Percentiles rank a stretch among this genome's conserved stretches.
These are phyloP conservation scores for Anastatica hierochuntica DNA, from an alignment of 345 rosid genomes.

Conservation along the genomic window DNA sequence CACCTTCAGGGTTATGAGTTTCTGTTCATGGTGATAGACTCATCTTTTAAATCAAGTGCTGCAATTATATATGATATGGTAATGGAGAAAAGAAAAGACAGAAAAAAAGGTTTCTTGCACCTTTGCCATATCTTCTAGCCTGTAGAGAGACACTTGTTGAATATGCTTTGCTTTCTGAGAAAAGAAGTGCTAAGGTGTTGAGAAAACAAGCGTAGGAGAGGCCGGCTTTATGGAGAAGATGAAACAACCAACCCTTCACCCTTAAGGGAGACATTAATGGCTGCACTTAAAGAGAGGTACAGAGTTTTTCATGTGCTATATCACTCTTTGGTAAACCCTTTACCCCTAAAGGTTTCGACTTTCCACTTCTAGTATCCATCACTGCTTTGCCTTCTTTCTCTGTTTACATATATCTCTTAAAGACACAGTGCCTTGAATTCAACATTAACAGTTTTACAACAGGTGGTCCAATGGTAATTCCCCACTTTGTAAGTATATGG, in stretches of 20 bases:
- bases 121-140: conserved; percentile 1
- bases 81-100: background rate
- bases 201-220: conserved; percentile 1
- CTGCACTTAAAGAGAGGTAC: background rate
- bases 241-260: too few relatives aligned
- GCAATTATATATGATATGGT: background rate
- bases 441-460: background rate
- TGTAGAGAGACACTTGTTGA: background rate
- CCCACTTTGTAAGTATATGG: background rate
- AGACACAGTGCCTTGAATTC: background rate
- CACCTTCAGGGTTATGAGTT: background rate
- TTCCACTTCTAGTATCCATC: background rate
- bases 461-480: background rate
- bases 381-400: background rate
- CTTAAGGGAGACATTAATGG: conserved; percentile 6
- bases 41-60: background rate
- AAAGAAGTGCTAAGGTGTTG: background rate
- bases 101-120: background rate
- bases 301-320: background rate
- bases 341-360: background rate
- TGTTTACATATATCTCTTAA: background rate
- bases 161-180: background rate
- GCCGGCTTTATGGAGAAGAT: conserved; percentile 2
- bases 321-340: background rate
- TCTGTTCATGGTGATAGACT: background rate